Conservation (phyloP, 805 yeast species). For the Lipomyces spencermartinsiae region DNA sequence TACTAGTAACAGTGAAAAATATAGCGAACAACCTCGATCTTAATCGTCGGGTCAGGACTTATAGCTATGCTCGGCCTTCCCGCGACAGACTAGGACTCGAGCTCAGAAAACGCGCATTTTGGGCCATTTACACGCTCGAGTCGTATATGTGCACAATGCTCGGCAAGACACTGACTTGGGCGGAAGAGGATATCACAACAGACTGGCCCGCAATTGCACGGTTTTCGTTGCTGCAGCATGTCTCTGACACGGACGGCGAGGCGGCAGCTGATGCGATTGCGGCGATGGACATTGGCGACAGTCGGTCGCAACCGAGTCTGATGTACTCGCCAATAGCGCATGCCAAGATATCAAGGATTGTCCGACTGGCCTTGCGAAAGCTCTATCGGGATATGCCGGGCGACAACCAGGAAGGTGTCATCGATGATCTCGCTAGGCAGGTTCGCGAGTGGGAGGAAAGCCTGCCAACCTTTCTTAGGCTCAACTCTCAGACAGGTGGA, state of each 20-base stretch:
- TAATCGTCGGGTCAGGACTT: constrained; percentile 21
- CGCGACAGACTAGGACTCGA: constrained; percentile 19
- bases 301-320: constrained; percentile 19
- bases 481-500: constrained; percentile 3
- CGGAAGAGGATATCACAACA: constrained; percentile 33
- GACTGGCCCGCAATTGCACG: constrained; percentile 24
- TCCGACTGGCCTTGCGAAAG: constrained; percentile 20
- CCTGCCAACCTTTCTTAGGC: constrained; percentile 23
- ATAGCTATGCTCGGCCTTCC: constrained; percentile 5
- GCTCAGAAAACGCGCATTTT: constrained; percentile 29
- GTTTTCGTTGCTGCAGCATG: constrained; percentile 7
- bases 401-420: constrained; percentile 23
- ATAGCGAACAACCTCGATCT: constrained; percentile 27
- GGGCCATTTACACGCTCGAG: constrained; percentile 33
- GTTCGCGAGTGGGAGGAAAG: constrained; percentile 23
- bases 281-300: constrained; percentile 15
- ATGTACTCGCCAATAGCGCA: constrained; percentile 31
- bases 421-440: constrained; percentile 22
- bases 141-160: constrained; percentile 35
- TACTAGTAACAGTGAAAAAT: constrained; percentile 20
- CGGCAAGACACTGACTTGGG: constrained; percentile 33
- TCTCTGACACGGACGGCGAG: constrained; percentile 17
- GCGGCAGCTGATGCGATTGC: constrained; percentile 27
- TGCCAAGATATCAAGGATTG: constrained; percentile 27
- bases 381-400: constrained; percentile 12